Evolutionary conservation across 164 flowering plant genomes (phyloP).

Genomic region (Platanus orientalis): DNA sequence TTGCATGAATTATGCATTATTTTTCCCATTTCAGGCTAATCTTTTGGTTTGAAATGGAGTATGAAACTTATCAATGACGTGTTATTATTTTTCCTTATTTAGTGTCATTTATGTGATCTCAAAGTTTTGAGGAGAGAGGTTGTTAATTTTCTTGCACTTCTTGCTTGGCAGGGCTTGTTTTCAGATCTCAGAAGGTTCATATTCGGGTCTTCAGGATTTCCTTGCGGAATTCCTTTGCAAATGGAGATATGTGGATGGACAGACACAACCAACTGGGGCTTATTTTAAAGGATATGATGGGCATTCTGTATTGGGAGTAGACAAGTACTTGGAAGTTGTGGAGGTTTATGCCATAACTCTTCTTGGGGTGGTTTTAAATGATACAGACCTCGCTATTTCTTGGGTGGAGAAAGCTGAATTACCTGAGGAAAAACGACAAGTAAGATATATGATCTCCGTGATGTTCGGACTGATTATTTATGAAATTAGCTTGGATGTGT

Average conservation of each 20-base stretch:
- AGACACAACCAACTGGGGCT: slow-evolving; percentile 18
- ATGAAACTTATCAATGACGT: not conserved
- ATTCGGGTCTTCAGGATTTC: slow-evolving; percentile 35
- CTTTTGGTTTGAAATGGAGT: not conserved
- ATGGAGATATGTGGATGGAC: slow-evolving; percentile 52
- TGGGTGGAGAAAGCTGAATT: slow-evolving; percentile 80
- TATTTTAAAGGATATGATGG: slow-evolving; percentile 17
- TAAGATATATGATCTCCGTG: slow-evolving; percentile 13
- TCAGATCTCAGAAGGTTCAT: slow-evolving; percentile 52
- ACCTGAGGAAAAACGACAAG: slow-evolving; percentile 70
- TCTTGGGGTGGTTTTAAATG: slow-evolving; percentile 36
- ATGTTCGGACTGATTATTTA: not conserved
- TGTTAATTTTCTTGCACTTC: not conserved
- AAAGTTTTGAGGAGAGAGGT: not conserved
- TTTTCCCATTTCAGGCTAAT: not conserved
- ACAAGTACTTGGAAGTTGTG: slow-evolving; percentile 61
- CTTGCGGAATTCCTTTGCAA: slow-evolving; percentile 71
- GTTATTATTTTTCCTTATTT: not conserved
- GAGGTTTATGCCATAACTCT: slow-evolving; percentile 62
- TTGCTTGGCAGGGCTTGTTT: slow-evolving; percentile 50
- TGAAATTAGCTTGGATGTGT: not conserved
- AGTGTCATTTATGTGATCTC: not conserved
- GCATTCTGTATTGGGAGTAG: slow-evolving; percentile 27
- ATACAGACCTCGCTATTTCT: slow-evolving; percentile 47
- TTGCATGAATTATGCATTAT: not conserved